Conservation (phyloP, 306 rosid genomes). For the Castanea sativa region DNA sequence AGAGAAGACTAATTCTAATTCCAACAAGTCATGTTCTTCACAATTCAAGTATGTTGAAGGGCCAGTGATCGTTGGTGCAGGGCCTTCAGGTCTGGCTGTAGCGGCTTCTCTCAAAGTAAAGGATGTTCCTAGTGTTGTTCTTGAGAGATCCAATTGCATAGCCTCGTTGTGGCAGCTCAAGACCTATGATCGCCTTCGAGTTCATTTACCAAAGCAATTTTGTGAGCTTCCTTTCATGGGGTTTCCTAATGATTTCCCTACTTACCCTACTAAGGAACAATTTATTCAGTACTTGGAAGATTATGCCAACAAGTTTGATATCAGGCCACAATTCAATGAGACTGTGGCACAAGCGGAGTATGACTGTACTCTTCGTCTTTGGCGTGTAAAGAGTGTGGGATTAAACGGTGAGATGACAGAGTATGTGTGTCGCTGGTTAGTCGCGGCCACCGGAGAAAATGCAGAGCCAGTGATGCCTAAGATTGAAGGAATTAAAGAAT, state of each 20-base stretch:
- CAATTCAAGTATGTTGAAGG: slow-evolving; percentile 32
- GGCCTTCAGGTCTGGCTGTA: slow-evolving; percentile 83
- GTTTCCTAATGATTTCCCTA: slow-evolving; percentile 61
- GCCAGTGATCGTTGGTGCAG: slow-evolving; percentile 80
- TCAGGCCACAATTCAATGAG: slow-evolving; percentile 57
- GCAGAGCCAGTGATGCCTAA: slow-evolving; percentile 75
- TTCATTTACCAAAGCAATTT: slow-evolving; percentile 75
- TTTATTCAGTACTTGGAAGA: slow-evolving; percentile 53
- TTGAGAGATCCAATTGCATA: slow-evolving; percentile 80
- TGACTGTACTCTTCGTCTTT: slow-evolving; percentile 41
- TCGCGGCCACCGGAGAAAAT: slow-evolving; percentile 88
- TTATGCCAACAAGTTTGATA: slow-evolving; percentile 46
- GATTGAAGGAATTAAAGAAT: slow-evolving; percentile 50
- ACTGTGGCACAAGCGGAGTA: slow-evolving; percentile 48
- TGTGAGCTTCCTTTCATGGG: slow-evolving; percentile 66
- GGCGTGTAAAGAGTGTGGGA: slow-evolving; percentile 40
- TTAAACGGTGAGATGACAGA: slow-evolving; percentile 23
- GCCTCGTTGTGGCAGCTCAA: slow-evolving; percentile 83
- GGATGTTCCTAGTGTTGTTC: slow-evolving; percentile 40
- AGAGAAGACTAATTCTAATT: slow-evolving; percentile 18
- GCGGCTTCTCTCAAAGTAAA: slow-evolving; percentile 63
- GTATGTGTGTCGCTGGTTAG: slow-evolving; percentile 61
- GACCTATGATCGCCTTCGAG: slow-evolving; percentile 70
- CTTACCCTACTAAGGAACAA: slow-evolving; percentile 75
- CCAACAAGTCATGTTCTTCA: not conserved